A percentile compares a stretch with the other conserved stretches of the same genome.
phyloP scores from a whole-genome alignment of 257 asterid genomes.

The Thymus quinquecostatus region DNA sequence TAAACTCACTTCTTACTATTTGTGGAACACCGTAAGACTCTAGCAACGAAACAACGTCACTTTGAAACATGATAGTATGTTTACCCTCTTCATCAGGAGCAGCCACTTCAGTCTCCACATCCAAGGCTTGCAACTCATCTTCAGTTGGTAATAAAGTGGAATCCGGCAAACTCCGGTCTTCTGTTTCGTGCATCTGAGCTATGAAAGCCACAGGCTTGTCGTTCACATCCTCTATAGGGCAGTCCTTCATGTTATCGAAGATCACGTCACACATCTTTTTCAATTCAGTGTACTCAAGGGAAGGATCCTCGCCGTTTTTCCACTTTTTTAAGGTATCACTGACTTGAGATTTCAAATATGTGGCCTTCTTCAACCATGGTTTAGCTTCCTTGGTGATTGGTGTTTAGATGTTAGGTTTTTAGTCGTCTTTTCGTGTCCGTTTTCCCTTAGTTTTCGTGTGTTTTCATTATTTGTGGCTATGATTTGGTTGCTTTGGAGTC shows the following conservation, averaged over 20 bases:
- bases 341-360: not conserved
- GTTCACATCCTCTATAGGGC: not conserved
- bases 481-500: no score
- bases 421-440: no score
- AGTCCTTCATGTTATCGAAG: not conserved
- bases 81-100: not conserved
- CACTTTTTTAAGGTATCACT: not conserved
- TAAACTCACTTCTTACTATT: no score
- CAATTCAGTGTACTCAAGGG: not conserved
- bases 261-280: not conserved
- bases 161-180: not conserved
- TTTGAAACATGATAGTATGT: no score
- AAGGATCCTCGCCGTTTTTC: not conserved
- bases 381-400: not conserved
- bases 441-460: no score
- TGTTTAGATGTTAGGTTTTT: no score
- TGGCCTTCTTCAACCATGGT: conserved; percentile 16
- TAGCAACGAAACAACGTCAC: no score
- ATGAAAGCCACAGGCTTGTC: not conserved
- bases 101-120: not conserved
- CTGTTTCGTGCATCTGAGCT: not conserved
- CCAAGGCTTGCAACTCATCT: not conserved
- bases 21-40: no score
- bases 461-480: no score
- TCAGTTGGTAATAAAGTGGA: not conserved